Percentiles rank a stretch among this genome's conserved stretches.
These are phyloP conservation scores for Cicer arietinum DNA, from an alignment of 306 rosid species.

Conservation along the genomic window DNA sequence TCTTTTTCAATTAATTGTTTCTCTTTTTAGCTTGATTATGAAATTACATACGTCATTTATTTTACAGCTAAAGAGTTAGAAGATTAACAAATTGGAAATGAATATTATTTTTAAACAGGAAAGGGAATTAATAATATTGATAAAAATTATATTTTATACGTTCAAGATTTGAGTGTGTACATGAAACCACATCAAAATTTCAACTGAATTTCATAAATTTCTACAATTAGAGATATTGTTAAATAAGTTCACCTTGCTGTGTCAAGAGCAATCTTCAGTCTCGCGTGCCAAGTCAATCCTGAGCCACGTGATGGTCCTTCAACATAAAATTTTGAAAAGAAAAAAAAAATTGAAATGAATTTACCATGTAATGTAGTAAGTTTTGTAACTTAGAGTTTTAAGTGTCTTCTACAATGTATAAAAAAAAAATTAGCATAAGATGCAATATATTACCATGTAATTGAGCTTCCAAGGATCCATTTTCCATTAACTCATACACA, in stretches of 20 bases:
- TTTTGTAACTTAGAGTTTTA: neutral
- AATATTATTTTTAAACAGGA: too few species aligned
- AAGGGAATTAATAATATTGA: too few species aligned
- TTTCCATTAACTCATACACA: slow-evolving; percentile 84
- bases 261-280: slow-evolving; percentile 97
- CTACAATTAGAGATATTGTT: neutral
- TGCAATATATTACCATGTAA: slow-evolving; percentile 71
- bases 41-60: neutral
- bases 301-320: slow-evolving; percentile 87
- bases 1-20: too few species aligned
- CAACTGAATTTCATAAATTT: too few species aligned
- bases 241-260: slow-evolving; percentile 71
- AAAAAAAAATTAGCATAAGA: neutral
- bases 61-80: neutral
- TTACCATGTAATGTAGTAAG: neutral
- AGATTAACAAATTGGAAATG: neutral
- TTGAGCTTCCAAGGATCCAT: slow-evolving; percentile 84
- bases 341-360: neutral
- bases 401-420: neutral
- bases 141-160: too few species aligned
- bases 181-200: too few species aligned
- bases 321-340: slow-evolving; percentile 18
- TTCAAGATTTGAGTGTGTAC: too few species aligned
- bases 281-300: slow-evolving; percentile 81
- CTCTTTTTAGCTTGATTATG: neutral